A percentile compares a stretch with the other conserved stretches of the same genome.
These are phyloP conservation scores for Macrotyloma uniflorum DNA, from an alignment of 306 rosid species.

Conservation along the genomic window DNA sequence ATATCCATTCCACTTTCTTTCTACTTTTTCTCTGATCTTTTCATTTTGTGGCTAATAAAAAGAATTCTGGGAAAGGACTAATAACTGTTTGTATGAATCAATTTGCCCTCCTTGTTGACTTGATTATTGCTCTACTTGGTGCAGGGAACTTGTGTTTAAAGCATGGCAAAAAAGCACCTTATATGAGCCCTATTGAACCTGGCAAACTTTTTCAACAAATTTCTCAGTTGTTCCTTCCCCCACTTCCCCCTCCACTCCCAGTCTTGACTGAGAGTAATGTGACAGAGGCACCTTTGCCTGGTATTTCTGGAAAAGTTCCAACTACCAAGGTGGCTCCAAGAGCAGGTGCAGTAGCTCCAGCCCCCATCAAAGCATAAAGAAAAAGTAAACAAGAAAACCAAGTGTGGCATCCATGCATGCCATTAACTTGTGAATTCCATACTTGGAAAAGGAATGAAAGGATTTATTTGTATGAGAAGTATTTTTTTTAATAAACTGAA, in stretches of 20 bases:
- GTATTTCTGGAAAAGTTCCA: slow-evolving; percentile 20
- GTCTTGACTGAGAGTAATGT: slow-evolving; percentile 52
- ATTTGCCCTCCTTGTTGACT: slow-evolving; percentile 14
- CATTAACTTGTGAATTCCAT: slow-evolving; percentile 3
- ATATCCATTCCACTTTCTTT: background rate
- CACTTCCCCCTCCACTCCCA: slow-evolving; percentile 70
- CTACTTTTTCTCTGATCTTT: background rate
- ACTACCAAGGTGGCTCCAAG: background rate
- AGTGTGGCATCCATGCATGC: background rate
- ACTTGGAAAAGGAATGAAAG: slow-evolving; percentile 5
- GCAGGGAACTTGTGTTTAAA: slow-evolving; percentile 71
- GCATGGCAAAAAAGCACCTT: slow-evolving; percentile 45
- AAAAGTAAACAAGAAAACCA: slow-evolving; percentile 10
- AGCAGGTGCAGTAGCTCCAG: slow-evolving; percentile 26
- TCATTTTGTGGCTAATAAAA: background rate
- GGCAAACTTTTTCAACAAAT: slow-evolving; percentile 56
- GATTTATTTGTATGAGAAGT: background rate
- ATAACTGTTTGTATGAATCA: background rate
- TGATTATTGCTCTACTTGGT: slow-evolving; percentile 35
- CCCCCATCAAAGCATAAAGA: slow-evolving; percentile 14
- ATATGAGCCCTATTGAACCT: slow-evolving; percentile 63
- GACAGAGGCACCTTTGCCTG: slow-evolving; percentile 72
- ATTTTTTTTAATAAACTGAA: slow-evolving; percentile 10
- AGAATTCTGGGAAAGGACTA: background rate
- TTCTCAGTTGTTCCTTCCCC: slow-evolving; percentile 40